Conservation (phyloP, 371 early-diverging fungal genomes). For the Saksenaea oblongispora region DNA sequence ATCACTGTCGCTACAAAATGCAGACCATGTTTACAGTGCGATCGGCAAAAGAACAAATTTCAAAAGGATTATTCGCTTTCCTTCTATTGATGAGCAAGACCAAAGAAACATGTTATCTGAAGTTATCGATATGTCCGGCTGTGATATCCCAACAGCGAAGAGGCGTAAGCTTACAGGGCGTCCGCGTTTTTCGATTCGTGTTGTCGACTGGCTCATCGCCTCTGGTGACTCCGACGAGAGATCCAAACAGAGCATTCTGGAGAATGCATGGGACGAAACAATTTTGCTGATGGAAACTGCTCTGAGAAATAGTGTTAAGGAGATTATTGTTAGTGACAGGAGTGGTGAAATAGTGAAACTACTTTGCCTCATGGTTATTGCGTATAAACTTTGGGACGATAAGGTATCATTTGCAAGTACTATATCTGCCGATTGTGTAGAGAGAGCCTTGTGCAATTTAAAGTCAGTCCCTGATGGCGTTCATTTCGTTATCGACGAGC, state of each 20-base stretch:
- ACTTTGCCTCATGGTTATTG: constrained; percentile 17
- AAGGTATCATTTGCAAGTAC: constrained; percentile 4
- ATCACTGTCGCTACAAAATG: constrained; percentile 17
- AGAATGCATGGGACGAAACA: not conserved
- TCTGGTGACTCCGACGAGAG: no score
- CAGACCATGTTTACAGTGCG: constrained; percentile 21
- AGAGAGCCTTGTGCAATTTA: no score
- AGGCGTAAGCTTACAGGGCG: no score
- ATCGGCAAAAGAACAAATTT: constrained; percentile 1
- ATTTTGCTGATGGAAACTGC: not conserved
- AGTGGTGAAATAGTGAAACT: constrained; percentile 7
- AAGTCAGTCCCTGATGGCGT: no score
- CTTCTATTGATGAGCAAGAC: constrained; percentile 3
- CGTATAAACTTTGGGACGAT: constrained; percentile 9
- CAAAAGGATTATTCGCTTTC: not conserved
- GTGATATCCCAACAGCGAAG: no score
- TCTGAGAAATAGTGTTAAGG: not conserved
- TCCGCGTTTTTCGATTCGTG: no score
- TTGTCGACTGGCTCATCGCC: no score
- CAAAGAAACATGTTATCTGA: no score
- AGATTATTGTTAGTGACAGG: not conserved
- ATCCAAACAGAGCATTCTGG: not conserved
- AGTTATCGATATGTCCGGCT: no score
- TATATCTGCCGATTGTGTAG: not conserved
- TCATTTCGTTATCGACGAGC: no score